phyloP scores from a whole-genome alignment of 1,284 basidiomycete genomes.

The Fomitopsis betulina region DNA sequence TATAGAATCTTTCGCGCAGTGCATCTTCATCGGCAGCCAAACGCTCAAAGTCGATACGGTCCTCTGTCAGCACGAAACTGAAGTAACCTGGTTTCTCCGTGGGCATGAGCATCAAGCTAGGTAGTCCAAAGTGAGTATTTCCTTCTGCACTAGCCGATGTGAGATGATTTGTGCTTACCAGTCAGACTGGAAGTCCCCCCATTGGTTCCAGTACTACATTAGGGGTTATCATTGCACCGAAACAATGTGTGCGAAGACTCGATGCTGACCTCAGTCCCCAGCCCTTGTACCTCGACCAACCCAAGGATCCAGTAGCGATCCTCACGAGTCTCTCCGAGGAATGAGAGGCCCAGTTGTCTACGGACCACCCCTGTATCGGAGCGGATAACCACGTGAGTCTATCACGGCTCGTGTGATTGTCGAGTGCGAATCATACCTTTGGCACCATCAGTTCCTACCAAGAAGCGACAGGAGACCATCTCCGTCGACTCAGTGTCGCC shows the following conservation, averaged over 20 bases:
- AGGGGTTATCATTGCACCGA: background rate
- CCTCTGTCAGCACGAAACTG: background rate
- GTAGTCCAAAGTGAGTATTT: too few relatives aligned
- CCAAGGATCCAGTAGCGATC: slow-evolving; percentile 21
- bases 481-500: background rate
- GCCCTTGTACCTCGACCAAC: slow-evolving; percentile 25
- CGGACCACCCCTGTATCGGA: slow-evolving; percentile 23
- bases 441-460: slow-evolving; percentile 33
- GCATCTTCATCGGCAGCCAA: background rate
- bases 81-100: slow-evolving; percentile 3
- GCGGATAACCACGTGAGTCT: too few relatives aligned
- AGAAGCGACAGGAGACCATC: slow-evolving; percentile 12
- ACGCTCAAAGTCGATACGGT: background rate
- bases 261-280: slow-evolving; percentile 5
- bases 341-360: slow-evolving; percentile 25
- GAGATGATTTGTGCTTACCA: too few relatives aligned
- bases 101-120: slow-evolving; percentile 4
- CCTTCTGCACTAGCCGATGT: too few relatives aligned
- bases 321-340: slow-evolving; percentile 27
- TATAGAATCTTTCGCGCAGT: slow-evolving; percentile 1
- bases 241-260: slow-evolving; percentile 7
- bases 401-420: slow-evolving; percentile 8
- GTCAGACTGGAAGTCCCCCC: slow-evolving; percentile 11
- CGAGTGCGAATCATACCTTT: slow-evolving; percentile 15
- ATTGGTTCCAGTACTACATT: slow-evolving; percentile 13